Conservation (phyloP, 1,284 basidiomycete genomes). For the Farysia itapuensis region DNA sequence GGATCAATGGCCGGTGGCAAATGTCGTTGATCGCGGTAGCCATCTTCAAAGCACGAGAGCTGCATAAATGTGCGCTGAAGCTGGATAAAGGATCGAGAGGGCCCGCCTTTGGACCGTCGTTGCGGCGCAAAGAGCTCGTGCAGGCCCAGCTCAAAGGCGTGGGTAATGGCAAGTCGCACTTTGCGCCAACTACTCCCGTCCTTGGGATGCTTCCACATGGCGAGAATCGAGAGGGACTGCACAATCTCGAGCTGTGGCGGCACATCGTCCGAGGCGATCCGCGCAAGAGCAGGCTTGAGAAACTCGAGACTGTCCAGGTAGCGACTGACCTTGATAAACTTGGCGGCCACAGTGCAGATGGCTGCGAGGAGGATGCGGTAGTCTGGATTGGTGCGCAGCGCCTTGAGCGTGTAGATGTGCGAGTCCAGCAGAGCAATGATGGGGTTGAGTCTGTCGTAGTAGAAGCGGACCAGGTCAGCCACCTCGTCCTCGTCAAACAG, state of each 20-base stretch:
- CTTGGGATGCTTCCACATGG: conserved; percentile 73
- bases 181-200: conserved; percentile 60
- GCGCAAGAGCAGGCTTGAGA: conserved; percentile 71
- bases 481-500: conserved; percentile 37
- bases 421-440: conserved; percentile 59
- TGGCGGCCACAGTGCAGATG: conserved; percentile 78
- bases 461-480: conserved; percentile 25
- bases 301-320: conserved; percentile 53
- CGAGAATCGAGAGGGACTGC: conserved; percentile 81
- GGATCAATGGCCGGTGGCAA: conserved; percentile 40
- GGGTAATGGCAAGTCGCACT: conserved; percentile 55
- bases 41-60: conserved; percentile 39
- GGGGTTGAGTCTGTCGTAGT: conserved; percentile 41
- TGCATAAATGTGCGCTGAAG: conserved; percentile 33
- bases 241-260: conserved; percentile 73
- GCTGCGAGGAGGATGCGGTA: conserved; percentile 79
- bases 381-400: conserved; percentile 68
- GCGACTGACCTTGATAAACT: conserved; percentile 73
- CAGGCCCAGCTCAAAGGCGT: conserved; percentile 61
- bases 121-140: conserved; percentile 37
- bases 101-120: conserved; percentile 30
- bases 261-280: conserved; percentile 67
- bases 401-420: conserved; percentile 61
- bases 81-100: conserved; percentile 31
- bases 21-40: conserved; percentile 37